Base-by-base conservation (phyloP, 495 filamentous ascomycete genomes). In the Trichoderma asperelloides region DNA sequence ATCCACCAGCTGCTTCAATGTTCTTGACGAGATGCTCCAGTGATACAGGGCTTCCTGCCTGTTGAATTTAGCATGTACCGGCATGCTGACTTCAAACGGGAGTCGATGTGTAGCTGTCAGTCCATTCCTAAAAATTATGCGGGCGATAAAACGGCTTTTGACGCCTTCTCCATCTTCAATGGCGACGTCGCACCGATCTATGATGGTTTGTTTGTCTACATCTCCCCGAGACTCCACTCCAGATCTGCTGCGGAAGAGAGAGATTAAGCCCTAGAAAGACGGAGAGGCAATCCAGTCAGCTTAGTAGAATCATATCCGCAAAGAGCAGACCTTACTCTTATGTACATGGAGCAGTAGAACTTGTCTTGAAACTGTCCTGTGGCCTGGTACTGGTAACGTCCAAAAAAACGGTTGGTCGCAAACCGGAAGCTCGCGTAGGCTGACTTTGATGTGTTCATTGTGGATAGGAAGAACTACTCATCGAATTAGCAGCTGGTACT, bases 401-500 rank as follows among this genome's bases (percentile, higher is more conserved):
- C 85, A 73, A 97, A 98, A 78, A 97, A 98, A n/a, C 79, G 78
- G 66, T 80, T 82, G 30, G 82, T 83, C 63, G 89, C 85, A 45
- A 97, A 86, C 15, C 84, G 84, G 71, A 96, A 91, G 18, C 91
- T 91, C 0, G 89, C 87, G 78, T 97, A 97, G 49, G 92, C 92
- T 25, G 95, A 96, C 73, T 96, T 96, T 18, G 93, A 91, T n/a
- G 88, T 84, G 77, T 98, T 98, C 47, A 98, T 80, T 2, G 91
- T 87, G 41, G 91, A 93, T 63, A 98, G 74, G 23, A 88, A 84
- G 60, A 97, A 86, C 90, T 96, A 68, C 27, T 25, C 45, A 57
- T 28, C 64, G 68, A 62, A 39, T 49, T 15, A 64, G 49, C 39
- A 62, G 62, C 39, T 49, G 64, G 3, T 43, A 49, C 23, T 15